Evolutionary conservation across 208 protist genomes (phyloP).

Genomic region (Trypanosoma rangeli): DNA sequence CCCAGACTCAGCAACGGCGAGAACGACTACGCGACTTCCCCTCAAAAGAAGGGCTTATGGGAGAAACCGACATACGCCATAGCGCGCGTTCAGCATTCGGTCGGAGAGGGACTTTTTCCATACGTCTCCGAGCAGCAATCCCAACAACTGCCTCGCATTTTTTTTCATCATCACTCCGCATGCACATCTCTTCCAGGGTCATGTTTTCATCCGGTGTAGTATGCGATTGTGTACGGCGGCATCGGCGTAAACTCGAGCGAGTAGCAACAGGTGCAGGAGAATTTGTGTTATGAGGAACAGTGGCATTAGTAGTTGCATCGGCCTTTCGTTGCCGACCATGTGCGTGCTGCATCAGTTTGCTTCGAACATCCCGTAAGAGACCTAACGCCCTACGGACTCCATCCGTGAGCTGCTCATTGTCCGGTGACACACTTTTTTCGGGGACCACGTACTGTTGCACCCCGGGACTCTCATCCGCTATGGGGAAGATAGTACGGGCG

Average conservation of each 20-base stretch:
- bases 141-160: constrained; percentile 35
- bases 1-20: constrained; percentile 28
- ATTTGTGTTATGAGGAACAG: not conserved
- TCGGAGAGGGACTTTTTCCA: constrained; percentile 38
- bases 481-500: constrained; percentile 22
- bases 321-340: constrained; percentile 20
- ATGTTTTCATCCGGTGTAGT: constrained; percentile 6
- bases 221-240: constrained; percentile 4
- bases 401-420: constrained; percentile 30
- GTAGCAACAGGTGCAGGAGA: constrained; percentile 17
- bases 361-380: constrained; percentile 56
- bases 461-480: not conserved
- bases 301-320: not conserved
- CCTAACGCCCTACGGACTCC: constrained; percentile 71
- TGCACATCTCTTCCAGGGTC: constrained; percentile 8
- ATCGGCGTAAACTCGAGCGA: constrained; percentile 11
- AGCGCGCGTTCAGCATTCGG: constrained; percentile 61
- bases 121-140: constrained; percentile 51
- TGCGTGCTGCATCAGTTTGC: constrained; percentile 37
- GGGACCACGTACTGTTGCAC: not conserved
- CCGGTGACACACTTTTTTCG: constrained; percentile 6
- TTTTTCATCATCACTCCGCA: not conserved
- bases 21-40: constrained; percentile 41
- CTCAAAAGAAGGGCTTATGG: constrained; percentile 23
- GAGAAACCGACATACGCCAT: constrained; percentile 52